Evolutionary conservation across 805 yeast genomes (phyloP).

Genomic region (Cyberlindnera xylosilytica): DNA sequence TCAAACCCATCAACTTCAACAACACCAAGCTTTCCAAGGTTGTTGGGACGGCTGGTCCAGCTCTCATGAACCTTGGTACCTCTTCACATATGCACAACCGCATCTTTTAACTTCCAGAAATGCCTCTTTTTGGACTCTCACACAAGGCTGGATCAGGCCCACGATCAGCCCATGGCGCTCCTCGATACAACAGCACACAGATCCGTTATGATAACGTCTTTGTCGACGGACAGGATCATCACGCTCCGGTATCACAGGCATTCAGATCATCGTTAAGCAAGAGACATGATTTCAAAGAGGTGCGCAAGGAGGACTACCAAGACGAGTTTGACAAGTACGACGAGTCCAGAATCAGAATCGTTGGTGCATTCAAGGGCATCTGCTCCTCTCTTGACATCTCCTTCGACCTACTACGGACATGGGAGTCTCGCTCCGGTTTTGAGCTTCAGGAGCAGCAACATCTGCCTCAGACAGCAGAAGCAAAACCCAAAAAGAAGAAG

Average conservation of each 20-base stretch:
- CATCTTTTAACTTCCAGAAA: neutral
- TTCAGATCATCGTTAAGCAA: conserved; percentile 13
- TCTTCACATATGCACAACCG: too few species aligned
- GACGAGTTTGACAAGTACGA: conserved; percentile 18
- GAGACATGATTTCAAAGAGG: conserved; percentile 8
- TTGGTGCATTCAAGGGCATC: neutral
- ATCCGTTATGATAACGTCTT: conserved; percentile 5
- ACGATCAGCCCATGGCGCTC: neutral
- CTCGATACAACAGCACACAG: neutral
- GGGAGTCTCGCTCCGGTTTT: neutral
- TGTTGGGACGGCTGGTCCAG: too few species aligned
- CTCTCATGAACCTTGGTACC: too few species aligned
- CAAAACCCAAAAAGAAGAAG: conserved; percentile 6
- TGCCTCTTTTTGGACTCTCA: neutral
- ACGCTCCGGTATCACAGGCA: conserved; percentile 3
- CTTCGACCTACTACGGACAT: neutral
- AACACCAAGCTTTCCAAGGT: too few species aligned
- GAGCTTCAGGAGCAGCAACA: neutral
- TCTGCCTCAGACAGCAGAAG: neutral
- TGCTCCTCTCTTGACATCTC: neutral
- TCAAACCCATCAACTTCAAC: conserved; percentile 1
- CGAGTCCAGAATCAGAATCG: conserved; percentile 7
- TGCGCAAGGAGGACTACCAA: conserved; percentile 13
- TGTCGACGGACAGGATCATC: neutral
- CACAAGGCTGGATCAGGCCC: neutral